These are phyloP conservation scores for Fomitiporia mediterranea DNA, from an alignment of 1,284 basidiomycete genomes.

Conservation along the genomic window DNA sequence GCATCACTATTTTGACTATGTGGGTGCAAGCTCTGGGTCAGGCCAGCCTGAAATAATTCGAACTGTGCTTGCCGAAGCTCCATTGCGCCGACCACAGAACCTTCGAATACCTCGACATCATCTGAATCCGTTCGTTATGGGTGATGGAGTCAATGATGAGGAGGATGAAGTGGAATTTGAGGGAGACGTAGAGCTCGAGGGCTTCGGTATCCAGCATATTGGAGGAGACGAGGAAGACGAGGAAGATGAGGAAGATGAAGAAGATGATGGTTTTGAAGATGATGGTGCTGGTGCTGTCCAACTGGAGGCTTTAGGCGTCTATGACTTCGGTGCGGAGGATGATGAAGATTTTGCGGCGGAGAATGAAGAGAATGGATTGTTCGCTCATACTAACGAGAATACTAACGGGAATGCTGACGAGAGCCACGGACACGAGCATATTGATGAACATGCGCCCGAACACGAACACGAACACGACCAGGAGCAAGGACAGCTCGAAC, in stretches of 20 bases:
- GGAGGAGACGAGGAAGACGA: neutral
- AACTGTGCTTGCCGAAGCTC: constrained; percentile 14
- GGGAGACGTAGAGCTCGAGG: neutral
- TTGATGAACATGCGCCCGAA: no score
- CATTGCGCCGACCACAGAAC: constrained; percentile 11
- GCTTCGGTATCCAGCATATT: neutral
- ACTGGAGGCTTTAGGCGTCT: neutral
- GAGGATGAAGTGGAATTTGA: neutral
- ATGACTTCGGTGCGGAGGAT: neutral
- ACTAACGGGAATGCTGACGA: no score
- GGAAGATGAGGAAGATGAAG: neutral
- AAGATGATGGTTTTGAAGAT: neutral
- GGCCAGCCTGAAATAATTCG: neutral
- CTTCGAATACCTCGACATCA: neutral
- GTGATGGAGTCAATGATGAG: neutral
- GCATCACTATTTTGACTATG: constrained; percentile 14
- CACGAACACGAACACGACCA: no score
- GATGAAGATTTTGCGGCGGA: neutral
- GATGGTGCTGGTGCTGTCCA: neutral
- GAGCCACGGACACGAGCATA: no score
- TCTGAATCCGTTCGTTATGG: neutral
- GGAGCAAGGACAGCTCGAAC: no score
- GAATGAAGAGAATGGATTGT: neutral
- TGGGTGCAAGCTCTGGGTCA: neutral
- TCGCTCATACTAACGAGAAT: no score